Evolutionary conservation across 768 basidiomycete species (phyloP).

Genomic region (Xerocomellus dryophilus): DNA sequence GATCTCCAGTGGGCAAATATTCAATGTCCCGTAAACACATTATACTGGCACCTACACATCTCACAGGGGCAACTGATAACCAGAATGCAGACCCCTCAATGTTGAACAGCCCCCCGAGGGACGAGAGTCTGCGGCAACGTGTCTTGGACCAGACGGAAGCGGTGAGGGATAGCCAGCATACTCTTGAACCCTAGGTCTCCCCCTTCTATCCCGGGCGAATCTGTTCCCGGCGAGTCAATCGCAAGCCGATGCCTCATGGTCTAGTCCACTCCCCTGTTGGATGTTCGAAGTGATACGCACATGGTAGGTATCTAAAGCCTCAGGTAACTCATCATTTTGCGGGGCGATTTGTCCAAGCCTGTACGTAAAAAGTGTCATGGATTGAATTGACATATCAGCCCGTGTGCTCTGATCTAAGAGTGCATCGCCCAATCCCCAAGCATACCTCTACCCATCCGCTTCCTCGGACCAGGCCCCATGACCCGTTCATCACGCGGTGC

Average conservation of each 20-base stretch:
- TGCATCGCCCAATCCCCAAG: slow-evolving; percentile 57
- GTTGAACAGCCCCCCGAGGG: background rate
- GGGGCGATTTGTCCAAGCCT: background rate
- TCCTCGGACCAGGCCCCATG: slow-evolving; percentile 44
- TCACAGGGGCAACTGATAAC: slow-evolving; percentile 66
- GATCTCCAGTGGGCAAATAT: background rate
- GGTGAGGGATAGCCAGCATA: background rate
- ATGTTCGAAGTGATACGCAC: background rate
- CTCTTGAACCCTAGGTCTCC: background rate
- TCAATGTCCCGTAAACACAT: background rate
- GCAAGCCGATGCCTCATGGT: background rate
- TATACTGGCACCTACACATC: slow-evolving; percentile 53
- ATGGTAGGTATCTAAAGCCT: background rate
- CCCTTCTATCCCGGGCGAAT: background rate
- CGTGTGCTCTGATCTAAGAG: slow-evolving; percentile 23
- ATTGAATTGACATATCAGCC: background rate
- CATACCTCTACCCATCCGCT: slow-evolving; percentile 49
- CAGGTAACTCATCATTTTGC: background rate
- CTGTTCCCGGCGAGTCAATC: background rate
- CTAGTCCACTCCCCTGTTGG: background rate
- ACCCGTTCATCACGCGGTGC: slow-evolving; percentile 50
- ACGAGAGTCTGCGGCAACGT: background rate
- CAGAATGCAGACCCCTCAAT: slow-evolving; percentile 45
- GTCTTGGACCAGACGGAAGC: background rate
- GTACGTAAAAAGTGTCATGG: background rate